Percentiles rank a stretch among this genome's conserved stretches.
Conservation (phyloP, 345 rosid genomes). For the Eutrema japonicum region DNA sequence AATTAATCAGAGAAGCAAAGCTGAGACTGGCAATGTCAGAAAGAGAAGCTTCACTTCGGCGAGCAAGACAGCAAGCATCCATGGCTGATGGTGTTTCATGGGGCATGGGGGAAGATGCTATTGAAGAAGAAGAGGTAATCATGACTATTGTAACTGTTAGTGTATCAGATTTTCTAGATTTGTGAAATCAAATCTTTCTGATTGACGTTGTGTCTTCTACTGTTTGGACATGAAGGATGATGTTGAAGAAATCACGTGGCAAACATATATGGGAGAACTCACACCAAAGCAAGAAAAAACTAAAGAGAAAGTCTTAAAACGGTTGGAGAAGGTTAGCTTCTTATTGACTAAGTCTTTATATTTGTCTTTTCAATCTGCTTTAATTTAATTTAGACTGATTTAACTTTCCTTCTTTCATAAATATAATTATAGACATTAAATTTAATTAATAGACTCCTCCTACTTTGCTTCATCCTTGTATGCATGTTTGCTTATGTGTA, state of each 20-base stretch:
- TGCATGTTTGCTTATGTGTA: slow-evolving; percentile 37
- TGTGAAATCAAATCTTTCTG: background rate
- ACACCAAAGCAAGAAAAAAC: slow-evolving; percentile 97
- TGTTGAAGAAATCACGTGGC: slow-evolving; percentile 90
- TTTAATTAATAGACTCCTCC: background rate
- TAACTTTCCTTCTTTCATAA: background rate
- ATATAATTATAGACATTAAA: background rate
- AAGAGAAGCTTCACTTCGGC: slow-evolving; percentile 80
- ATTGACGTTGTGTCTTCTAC: slow-evolving; percentile 13
- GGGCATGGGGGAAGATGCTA: slow-evolving; percentile 99
- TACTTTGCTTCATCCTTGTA: slow-evolving; percentile 24
- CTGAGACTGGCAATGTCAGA: slow-evolving; percentile 60
- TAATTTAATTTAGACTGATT: background rate
- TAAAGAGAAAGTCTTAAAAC: slow-evolving; percentile 77
- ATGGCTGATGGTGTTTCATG: slow-evolving; percentile 96
- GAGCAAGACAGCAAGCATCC: slow-evolving; percentile 78
- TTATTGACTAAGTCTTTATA: background rate
- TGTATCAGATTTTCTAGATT: slow-evolving; percentile 1
- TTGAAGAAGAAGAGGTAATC: slow-evolving; percentile 87
- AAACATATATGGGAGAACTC: slow-evolving; percentile 90
- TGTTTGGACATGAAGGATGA: slow-evolving; percentile 64
- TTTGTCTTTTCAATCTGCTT: background rate
- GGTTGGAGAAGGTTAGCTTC: slow-evolving; percentile 67
- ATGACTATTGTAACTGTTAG: background rate
- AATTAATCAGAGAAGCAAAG: slow-evolving; percentile 65